phyloP scores from a whole-genome alignment of 2,329 filamentous ascomycete genomes.

The Botryotinia globosa region DNA sequence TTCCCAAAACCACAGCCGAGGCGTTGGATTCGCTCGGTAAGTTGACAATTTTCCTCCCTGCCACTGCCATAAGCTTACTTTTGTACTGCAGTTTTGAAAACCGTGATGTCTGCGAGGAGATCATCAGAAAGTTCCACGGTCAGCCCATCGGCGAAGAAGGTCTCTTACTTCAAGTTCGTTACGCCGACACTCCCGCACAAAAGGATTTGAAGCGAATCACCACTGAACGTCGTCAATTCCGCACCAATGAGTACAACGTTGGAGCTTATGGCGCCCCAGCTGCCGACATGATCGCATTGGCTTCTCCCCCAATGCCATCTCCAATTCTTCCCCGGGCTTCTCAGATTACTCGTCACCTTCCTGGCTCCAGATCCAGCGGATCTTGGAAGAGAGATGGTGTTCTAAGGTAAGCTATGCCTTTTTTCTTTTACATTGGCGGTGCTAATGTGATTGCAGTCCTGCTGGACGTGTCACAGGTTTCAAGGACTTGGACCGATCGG shows the following conservation, averaged over 20 bases:
- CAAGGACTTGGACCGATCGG: slow-evolving; percentile 37
- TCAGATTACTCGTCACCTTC: slow-evolving; percentile 37
- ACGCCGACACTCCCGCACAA: slow-evolving; percentile 93
- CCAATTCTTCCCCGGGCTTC: slow-evolving; percentile 36
- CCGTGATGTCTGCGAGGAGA: slow-evolving; percentile 84
- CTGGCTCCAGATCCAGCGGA: slow-evolving; percentile 31
- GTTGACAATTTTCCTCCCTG: slow-evolving; percentile 29
- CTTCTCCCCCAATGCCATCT: slow-evolving; percentile 47
- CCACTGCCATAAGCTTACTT: slow-evolving; percentile 17
- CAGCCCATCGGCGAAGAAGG: slow-evolving; percentile 71
- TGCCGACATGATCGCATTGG: slow-evolving; percentile 42
- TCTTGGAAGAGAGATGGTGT: slow-evolving; percentile 38
- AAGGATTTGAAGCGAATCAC: slow-evolving; percentile 96
- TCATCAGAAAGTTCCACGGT: slow-evolving; percentile 85
- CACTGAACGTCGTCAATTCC: slow-evolving; percentile 90
- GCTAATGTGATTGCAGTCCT: slow-evolving; percentile 23
- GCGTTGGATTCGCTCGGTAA: slow-evolving; percentile 95
- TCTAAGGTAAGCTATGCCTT: slow-evolving; percentile 24
- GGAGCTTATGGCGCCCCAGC: slow-evolving; percentile 59
- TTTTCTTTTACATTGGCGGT: neutral
- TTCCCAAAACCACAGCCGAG: slow-evolving; percentile 85
- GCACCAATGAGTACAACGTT: slow-evolving; percentile 90
- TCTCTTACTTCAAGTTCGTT: slow-evolving; percentile 87
- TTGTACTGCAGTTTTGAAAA: slow-evolving; percentile 69
- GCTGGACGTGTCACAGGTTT: slow-evolving; percentile 31